Evolutionary conservation across 345 rosid genomes (phyloP).

Genomic region (Syzygium oleosum): DNA sequence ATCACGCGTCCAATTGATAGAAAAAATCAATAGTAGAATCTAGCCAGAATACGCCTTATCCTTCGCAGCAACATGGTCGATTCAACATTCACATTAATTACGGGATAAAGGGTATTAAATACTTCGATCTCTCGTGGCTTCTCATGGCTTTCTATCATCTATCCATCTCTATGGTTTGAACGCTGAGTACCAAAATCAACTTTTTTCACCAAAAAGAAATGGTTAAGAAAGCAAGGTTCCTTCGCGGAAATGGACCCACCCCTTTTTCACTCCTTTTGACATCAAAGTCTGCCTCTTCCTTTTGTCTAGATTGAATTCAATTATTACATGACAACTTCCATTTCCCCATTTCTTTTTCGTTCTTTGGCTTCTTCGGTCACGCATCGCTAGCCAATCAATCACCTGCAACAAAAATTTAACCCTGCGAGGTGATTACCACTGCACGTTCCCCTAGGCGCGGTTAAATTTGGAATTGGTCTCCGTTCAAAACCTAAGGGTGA

Average conservation of each 20-base stretch:
- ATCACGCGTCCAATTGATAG: neutral
- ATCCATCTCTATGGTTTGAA: neutral
- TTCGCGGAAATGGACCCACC: neutral
- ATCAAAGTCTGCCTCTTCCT: neutral
- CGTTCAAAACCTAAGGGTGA: neutral
- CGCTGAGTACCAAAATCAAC: neutral
- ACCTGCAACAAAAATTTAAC: neutral
- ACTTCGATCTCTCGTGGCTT: neutral
- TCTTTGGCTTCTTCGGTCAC: no score
- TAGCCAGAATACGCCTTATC: accelerated
- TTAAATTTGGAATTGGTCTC: neutral
- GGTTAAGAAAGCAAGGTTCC: neutral
- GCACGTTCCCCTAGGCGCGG: neutral
- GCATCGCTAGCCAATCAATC: neutral
- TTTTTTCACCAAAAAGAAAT: neutral
- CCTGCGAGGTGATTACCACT: neutral
- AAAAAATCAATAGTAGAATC: accelerated
- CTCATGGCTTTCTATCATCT: neutral
- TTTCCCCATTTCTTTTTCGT: neutral
- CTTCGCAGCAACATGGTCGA: neutral
- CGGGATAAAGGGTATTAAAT: neutral
- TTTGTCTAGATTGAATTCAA: neutral
- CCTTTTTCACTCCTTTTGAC: neutral
- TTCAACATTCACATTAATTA: neutral
- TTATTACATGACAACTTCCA: neutral